phyloP scores from a whole-genome alignment of 768 basidiomycete species.

The Tricholoma matsutake region DNA sequence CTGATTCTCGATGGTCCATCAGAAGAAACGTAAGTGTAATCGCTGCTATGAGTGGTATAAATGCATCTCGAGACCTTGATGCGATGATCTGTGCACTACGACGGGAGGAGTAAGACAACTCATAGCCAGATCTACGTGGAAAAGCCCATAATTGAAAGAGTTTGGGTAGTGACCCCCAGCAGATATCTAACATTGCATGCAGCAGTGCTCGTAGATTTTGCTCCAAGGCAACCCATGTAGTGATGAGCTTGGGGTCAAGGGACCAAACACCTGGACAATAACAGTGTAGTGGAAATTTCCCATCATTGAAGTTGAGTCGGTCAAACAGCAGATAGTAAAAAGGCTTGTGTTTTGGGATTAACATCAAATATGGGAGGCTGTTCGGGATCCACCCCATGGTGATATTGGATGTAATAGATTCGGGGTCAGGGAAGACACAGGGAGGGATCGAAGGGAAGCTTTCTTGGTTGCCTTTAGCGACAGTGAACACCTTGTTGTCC shows the following conservation, averaged over 20 bases:
- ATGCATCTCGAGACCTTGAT: slow-evolving; percentile 6
- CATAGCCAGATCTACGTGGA: slow-evolving; percentile 5
- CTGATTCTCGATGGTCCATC: background rate
- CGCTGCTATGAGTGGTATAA: slow-evolving; percentile 10
- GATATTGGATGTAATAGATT: too few species aligned
- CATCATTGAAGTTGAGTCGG: background rate
- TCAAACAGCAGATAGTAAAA: background rate
- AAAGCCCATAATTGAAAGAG: slow-evolving; percentile 6
- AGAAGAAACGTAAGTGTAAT: background rate
- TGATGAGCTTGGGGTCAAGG: background rate
- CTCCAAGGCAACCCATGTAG: background rate
- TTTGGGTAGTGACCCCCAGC: background rate
- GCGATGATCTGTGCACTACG: background rate
- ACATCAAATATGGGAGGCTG: background rate
- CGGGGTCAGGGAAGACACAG: too few species aligned
- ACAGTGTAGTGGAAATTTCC: background rate
- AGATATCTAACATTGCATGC: background rate
- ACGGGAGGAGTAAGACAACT: background rate
- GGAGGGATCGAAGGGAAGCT: too few species aligned
- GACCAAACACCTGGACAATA: background rate
- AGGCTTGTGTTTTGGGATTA: background rate
- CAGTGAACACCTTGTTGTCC: too few species aligned
- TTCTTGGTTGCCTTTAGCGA: too few species aligned
- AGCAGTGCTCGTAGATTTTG: background rate
- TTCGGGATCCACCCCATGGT: background rate